phyloP scores from a whole-genome alignment of 1,284 basidiomycete genomes.

The Sanghuangporus baumii region DNA sequence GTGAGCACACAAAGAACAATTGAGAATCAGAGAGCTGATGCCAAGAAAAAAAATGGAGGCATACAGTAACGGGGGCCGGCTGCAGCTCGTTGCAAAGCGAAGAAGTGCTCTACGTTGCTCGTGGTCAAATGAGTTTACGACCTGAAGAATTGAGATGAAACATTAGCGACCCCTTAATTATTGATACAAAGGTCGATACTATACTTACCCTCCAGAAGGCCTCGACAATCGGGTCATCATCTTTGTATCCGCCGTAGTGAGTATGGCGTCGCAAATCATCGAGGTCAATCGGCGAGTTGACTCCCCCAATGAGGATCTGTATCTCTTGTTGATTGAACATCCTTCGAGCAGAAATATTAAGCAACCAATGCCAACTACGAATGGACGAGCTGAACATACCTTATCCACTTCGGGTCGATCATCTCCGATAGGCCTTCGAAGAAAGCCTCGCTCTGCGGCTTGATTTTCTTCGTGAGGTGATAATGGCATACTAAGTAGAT shows the following conservation, averaged over 20 bases:
- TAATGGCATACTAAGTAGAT: conserved; percentile 91
- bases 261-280: conserved; percentile 74
- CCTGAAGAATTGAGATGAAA: conserved; percentile 34
- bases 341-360: conserved; percentile 32
- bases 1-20: not conserved
- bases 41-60: conserved; percentile 26
- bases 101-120: conserved; percentile 69
- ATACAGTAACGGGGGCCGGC: conserved; percentile 79
- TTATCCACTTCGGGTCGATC: conserved; percentile 85
- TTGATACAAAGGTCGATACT: not conserved
- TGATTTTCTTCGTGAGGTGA: conserved; percentile 86
- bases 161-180: conserved; percentile 8
- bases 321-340: conserved; percentile 96
- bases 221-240: conserved; percentile 62
- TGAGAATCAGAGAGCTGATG: not conserved
- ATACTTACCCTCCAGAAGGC: conserved; percentile 68
- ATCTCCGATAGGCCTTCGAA: conserved; percentile 85
- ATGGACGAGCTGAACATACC: conserved; percentile 38
- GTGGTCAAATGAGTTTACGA: conserved; percentile 68
- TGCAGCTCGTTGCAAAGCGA: conserved; percentile 88
- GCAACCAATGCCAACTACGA: conserved; percentile 9
- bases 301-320: conserved; percentile 80
- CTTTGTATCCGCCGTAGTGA: conserved; percentile 73
- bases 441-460: conserved; percentile 78
- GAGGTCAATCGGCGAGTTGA: conserved; percentile 77